These are phyloP conservation scores for Helotiales sp. DNA, from an alignment of 2,329 filamentous ascomycete genomes.

Conservation along the genomic window DNA sequence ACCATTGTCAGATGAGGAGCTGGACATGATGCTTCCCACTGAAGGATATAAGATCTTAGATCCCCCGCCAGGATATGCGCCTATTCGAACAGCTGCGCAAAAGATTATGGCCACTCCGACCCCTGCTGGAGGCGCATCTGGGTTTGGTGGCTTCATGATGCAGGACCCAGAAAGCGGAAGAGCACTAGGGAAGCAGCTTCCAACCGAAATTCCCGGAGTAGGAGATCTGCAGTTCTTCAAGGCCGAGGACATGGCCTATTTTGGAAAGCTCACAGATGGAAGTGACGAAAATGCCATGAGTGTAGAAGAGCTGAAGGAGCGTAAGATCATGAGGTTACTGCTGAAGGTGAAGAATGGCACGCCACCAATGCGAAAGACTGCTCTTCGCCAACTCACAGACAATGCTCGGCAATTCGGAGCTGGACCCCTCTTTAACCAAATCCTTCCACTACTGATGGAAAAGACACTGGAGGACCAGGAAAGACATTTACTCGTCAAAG, in stretches of 20 bases:
- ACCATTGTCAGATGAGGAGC: conserved; percentile 87
- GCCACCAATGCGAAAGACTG: conserved; percentile 97
- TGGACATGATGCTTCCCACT: conserved; percentile 85
- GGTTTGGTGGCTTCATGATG: conserved; percentile 80
- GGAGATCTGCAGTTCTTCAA: conserved; percentile 98
- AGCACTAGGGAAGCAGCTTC: conserved; percentile 83
- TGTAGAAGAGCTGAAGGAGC: conserved; percentile 94
- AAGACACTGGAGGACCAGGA: conserved; percentile 97
- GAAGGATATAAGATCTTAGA: conserved; percentile 92
- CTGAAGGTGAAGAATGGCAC: conserved; percentile 99
- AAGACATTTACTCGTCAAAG: conserved; percentile 96
- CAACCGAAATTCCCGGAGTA: conserved; percentile 93
- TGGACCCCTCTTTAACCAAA: conserved; percentile 93
- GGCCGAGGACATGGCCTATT: conserved; percentile 97
- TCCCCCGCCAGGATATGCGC: conserved; percentile 88
- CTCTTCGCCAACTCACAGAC: conserved; percentile 93
- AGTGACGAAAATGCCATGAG: conserved; percentile 88
- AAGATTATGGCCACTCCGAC: conserved; percentile 73
- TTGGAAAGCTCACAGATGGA: conserved; percentile 93
- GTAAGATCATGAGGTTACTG: conserved; percentile 96
- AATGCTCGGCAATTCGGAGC: conserved; percentile 96
- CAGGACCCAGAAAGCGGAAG: conserved; percentile 87
- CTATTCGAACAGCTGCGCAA: conserved; percentile 73
- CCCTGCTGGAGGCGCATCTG: conserved; percentile 52
- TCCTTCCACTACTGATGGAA: conserved; percentile 95